Conservation (phyloP, 2,329 filamentous ascomycete species). For the Ophiosphaerella herpotricha region DNA sequence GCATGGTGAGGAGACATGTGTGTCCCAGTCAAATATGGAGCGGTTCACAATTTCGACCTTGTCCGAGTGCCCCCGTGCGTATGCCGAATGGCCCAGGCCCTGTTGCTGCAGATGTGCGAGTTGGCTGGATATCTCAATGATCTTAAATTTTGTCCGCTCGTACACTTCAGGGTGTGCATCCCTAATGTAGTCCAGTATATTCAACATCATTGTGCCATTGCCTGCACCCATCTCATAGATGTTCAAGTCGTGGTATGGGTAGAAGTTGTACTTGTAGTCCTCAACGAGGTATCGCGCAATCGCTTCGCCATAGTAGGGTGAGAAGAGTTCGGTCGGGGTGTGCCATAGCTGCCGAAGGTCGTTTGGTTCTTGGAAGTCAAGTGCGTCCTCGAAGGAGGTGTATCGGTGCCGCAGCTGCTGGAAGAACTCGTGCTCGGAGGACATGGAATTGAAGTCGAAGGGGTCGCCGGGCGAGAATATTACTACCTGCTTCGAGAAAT, state of each 20-base stretch:
- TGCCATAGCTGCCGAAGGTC: conserved; percentile 94
- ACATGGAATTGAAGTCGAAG: conserved; percentile 81
- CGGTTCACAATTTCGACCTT: conserved; percentile 95
- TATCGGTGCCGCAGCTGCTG: conserved; percentile 76
- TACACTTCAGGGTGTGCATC: conserved; percentile 90
- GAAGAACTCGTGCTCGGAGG: conserved; percentile 86
- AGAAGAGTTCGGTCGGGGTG: conserved; percentile 95
- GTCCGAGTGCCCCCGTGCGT: conserved; percentile 74
- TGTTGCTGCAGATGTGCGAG: conserved; percentile 78
- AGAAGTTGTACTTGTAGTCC: conserved; percentile 93
- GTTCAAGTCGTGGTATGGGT: conserved; percentile 94
- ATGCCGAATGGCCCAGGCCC: conserved; percentile 69
- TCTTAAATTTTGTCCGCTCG: conserved; percentile 86
- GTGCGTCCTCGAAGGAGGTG: conserved; percentile 83
- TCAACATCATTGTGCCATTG: conserved; percentile 96
- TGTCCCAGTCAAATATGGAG: conserved; percentile 92
- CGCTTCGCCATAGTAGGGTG: conserved; percentile 94
- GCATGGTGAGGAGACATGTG: conserved; percentile 86
- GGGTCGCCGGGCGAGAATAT: conserved; percentile 93
- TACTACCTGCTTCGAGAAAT: conserved; percentile 94
- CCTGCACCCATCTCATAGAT: conserved; percentile 99
- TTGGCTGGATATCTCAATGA: conserved; percentile 90
- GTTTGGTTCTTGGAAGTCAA: conserved; percentile 74
- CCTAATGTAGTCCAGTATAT: conserved; percentile 95
- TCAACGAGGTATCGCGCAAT: conserved; percentile 94